phyloP scores from a whole-genome alignment of 179 eudicot genomes.

The Patellifolia procumbens region DNA sequence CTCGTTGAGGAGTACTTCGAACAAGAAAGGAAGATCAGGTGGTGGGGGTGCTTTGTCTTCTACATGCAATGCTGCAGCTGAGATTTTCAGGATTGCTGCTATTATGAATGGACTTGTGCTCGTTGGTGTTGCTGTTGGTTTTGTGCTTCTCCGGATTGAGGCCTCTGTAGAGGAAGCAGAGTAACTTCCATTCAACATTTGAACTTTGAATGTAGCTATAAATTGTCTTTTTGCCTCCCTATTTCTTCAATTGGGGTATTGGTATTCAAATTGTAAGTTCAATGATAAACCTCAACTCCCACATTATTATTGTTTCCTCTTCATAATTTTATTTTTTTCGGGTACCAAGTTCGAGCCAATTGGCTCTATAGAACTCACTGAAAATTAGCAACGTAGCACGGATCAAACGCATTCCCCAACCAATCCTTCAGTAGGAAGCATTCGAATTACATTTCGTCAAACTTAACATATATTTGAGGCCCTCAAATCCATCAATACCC shows the following conservation, averaged over 20 bases:
- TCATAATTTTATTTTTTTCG: background rate
- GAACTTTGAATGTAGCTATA: slow-evolving; percentile 17
- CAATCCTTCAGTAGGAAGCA: no score
- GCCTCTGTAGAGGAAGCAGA: slow-evolving; percentile 66
- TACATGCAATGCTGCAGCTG: slow-evolving; percentile 57
- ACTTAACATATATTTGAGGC: no score
- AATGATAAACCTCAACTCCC: slow-evolving; percentile 22
- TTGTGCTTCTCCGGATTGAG: slow-evolving; percentile 68
- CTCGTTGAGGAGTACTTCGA: slow-evolving; percentile 36
- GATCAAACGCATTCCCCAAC: no score
- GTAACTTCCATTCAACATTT: slow-evolving; percentile 20
- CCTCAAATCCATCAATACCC: no score
- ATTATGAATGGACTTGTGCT: slow-evolving; percentile 60
- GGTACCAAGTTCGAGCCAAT: background rate
- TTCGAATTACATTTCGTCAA: no score
- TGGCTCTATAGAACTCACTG: no score
- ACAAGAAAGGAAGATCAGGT: slow-evolving; percentile 20
- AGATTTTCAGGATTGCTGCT: slow-evolving; percentile 78
- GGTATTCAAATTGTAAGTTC: slow-evolving; percentile 22
- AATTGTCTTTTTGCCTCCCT: slow-evolving; percentile 2
- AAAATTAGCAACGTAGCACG: no score
- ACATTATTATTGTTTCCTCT: background rate
- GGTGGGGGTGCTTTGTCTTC: slow-evolving; percentile 63
- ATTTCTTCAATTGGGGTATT: slow-evolving; percentile 11
- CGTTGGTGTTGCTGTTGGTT: slow-evolving; percentile 76